These are phyloP conservation scores for Brassica incana DNA, from an alignment of 345 rosid species.

Conservation along the genomic window DNA sequence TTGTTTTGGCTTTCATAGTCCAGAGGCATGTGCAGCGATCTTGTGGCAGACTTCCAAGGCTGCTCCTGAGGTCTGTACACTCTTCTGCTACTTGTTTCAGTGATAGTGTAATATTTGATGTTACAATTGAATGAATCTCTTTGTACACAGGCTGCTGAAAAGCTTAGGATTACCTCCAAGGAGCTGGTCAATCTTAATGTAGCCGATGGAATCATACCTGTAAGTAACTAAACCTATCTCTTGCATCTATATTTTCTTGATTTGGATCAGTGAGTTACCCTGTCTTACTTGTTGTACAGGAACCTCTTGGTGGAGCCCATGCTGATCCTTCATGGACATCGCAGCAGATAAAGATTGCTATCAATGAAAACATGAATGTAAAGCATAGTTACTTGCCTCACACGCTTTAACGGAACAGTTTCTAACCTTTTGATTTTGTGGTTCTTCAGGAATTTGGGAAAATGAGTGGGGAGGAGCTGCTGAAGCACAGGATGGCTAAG, in stretches of 20 bases:
- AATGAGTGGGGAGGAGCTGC: slow-evolving; percentile 66
- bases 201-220: slow-evolving; percentile 89
- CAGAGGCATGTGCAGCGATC: slow-evolving; percentile 98
- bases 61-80: slow-evolving; percentile 71
- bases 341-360: slow-evolving; percentile 75
- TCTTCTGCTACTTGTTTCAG: slow-evolving; percentile 13
- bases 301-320: slow-evolving; percentile 96
- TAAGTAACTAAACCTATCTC: slow-evolving; percentile 55
- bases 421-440: slow-evolving; percentile 5
- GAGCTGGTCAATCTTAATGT: slow-evolving; percentile 74
- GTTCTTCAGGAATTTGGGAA: slow-evolving; percentile 64
- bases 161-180: slow-evolving; percentile 74
- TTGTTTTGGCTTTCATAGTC: slow-evolving; percentile 51
- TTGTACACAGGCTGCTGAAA: slow-evolving; percentile 80
- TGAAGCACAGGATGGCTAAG: slow-evolving; percentile 73
- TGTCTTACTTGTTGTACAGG: slow-evolving; percentile 49
- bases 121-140: slow-evolving; percentile 23
- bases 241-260: background rate
- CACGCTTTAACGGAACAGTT: background rate
- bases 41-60: slow-evolving; percentile 92
- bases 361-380: slow-evolving; percentile 78
- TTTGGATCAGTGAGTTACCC: slow-evolving; percentile 1
- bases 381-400: slow-evolving; percentile 40
- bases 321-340: slow-evolving; percentile 91
- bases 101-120: slow-evolving; percentile 11